These are phyloP conservation scores for Leccinum fuscescens DNA, from an alignment of 1,284 basidiomycete genomes.

Conservation along the genomic window DNA sequence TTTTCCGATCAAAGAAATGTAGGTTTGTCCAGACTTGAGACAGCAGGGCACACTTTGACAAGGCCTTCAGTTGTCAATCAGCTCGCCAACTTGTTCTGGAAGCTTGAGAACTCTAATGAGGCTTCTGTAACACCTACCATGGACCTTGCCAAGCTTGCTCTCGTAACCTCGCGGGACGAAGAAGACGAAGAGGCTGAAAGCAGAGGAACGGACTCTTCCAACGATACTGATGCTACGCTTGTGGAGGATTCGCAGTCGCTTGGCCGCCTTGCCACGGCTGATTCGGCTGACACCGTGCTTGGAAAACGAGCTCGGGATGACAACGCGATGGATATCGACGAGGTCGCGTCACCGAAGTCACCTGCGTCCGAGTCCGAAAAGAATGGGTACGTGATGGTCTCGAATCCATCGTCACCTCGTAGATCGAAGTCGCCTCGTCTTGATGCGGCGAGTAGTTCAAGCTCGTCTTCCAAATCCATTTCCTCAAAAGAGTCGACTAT, in stretches of 20 bases:
- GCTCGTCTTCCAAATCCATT: conserved; percentile 28
- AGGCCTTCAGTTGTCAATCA: conserved; percentile 66
- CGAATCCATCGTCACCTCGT: conserved; percentile 40
- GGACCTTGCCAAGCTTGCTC: conserved; percentile 88
- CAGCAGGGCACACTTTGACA: conserved; percentile 12
- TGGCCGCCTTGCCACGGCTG: conserved; percentile 21
- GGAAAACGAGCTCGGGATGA: conserved; percentile 68
- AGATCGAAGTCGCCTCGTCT: conserved; percentile 40
- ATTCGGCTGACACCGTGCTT: conserved; percentile 55
- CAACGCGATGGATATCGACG: conserved; percentile 51
- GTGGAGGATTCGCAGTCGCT: conserved; percentile 65
- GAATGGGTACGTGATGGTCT: conserved; percentile 50
- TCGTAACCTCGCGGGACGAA: conserved; percentile 88
- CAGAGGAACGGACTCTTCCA: conserved; percentile 73
- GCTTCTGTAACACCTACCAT: conserved; percentile 79
- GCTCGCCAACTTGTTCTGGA: conserved; percentile 75
- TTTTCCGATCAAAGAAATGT: conserved; percentile 84
- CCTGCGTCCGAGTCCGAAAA: conserved; percentile 38
- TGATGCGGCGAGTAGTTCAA: conserved; percentile 32
- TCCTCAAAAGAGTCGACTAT: conserved; percentile 46
- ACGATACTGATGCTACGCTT: conserved; percentile 80
- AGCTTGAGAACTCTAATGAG: conserved; percentile 67
- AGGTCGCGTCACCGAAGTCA: conserved; percentile 36
- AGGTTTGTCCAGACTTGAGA: conserved; percentile 26
- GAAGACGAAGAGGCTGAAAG: conserved; percentile 78